Conservation (phyloP, 2,329 filamentous ascomycete genomes). For the Leptodontidium sp. region DNA sequence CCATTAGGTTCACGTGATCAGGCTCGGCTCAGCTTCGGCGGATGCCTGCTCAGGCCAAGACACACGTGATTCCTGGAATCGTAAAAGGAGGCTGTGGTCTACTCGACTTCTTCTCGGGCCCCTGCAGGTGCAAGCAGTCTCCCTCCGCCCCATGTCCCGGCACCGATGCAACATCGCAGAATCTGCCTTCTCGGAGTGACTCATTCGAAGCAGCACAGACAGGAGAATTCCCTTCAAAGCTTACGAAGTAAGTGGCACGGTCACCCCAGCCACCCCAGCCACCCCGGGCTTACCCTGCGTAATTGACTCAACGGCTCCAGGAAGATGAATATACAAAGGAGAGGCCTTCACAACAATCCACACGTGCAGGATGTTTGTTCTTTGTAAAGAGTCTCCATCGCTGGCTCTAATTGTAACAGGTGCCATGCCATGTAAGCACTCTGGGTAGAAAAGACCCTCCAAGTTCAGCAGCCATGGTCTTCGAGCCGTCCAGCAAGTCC, state of each 20-base stretch:
- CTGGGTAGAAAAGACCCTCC: background rate
- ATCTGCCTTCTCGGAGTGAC: background rate
- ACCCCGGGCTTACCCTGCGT: background rate
- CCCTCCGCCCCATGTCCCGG: background rate
- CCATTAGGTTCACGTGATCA: too few species aligned
- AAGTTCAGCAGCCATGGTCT: slow-evolving; percentile 1
- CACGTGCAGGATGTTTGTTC: background rate
- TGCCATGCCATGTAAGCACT: background rate
- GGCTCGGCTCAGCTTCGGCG: too few species aligned
- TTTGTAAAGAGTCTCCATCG: background rate
- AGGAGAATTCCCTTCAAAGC: background rate
- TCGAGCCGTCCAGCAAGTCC: background rate
- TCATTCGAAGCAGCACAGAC: background rate
- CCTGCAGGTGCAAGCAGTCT: background rate
- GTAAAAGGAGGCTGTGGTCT: background rate
- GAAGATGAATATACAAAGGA: background rate
- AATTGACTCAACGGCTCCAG: background rate
- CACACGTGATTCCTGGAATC: background rate
- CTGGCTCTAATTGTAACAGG: background rate
- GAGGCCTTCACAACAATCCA: background rate
- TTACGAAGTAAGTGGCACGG: background rate
- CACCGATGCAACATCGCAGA: background rate
- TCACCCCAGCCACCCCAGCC: background rate
- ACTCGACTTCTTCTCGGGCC: background rate
- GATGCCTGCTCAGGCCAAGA: background rate